Base-by-base conservation (phyloP, 2,329 filamentous ascomycete species). In the Pyrenophora tritici-repentis region DNA sequence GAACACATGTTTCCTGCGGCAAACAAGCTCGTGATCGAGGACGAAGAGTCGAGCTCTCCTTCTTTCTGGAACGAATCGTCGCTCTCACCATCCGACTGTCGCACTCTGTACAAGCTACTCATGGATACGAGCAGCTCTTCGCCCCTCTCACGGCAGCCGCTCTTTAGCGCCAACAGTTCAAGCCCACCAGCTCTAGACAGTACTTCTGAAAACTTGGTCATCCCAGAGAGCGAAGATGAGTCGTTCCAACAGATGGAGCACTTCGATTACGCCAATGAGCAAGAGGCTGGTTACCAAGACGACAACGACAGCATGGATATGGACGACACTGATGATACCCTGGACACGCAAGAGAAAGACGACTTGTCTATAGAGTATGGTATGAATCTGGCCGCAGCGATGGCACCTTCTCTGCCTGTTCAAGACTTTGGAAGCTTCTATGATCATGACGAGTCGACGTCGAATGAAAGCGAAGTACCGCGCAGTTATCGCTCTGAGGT, bases 251-350 rank as follows among this genome's bases (percentile, higher is more conserved):
- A 20, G 8, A 16, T 18, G 3, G 14, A 18, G 7, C 34, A 33
- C 8, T 38, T 37, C 4, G 34, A 32, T 4, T n/a, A 32, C 10
- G 40, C 50, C 13, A 47, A 54, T 24, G 57, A 64, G 43, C 26
- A 16, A 14, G 37, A 53, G 2, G 47, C 43, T 4, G 59, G 57
- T 1, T 62, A 64, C 20, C 51, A 55, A 36, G 61, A 62, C 10
- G 54, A 61, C n/a, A 47, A 61, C 18, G 52, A 53, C 10, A 60
- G 55, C 26, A 60, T 61, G 60, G 55, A 60, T 31, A 12, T 56
- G 17, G 62, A 53, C 24, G 53, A 63, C 17, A 47, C 13, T 5
- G 46, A 42, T 4, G 33, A 18, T 3, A 37, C 22, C 17, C 12
- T 17, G 4, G 37, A 38, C 4, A 8, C 17, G 2, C 16, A 18